A percentile compares a stretch with the other conserved stretches of the same genome.
phyloP scores from a whole-genome alignment of 2,329 filamentous ascomycete genomes.

The Alternaria solani region DNA sequence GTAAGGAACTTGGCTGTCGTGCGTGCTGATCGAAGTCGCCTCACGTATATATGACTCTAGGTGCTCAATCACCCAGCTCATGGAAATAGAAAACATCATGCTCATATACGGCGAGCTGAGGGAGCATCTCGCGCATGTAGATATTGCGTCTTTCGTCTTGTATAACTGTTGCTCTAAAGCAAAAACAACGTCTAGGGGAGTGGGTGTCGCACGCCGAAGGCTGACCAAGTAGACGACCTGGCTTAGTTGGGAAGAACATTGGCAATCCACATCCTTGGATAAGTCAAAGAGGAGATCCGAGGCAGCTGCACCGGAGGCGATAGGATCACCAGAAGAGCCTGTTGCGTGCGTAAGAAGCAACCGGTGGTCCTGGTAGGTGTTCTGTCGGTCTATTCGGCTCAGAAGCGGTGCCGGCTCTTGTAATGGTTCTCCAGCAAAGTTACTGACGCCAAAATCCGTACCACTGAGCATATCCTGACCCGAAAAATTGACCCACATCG shows the following conservation, averaged over 20 bases:
- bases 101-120: not conserved
- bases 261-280: conserved; percentile 2
- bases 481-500: not conserved
- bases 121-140: not conserved
- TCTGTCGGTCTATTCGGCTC: not conserved
- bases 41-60: not conserved
- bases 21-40: not conserved
- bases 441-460: not conserved
- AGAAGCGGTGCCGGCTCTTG: not conserved
- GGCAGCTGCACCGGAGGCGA: not conserved
- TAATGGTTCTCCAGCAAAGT: not conserved
- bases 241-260: not conserved
- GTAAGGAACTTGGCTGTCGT: not conserved
- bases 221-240: not conserved
- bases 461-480: not conserved
- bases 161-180: not conserved
- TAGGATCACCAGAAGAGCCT: not conserved
- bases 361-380: not conserved
- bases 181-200: not conserved
- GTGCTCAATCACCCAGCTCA: conserved; percentile 3
- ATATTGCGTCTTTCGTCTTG: not conserved
- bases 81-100: conserved; percentile 1
- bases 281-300: not conserved
- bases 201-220: not conserved
- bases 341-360: not conserved